Evolutionary conservation across 208 protist species (phyloP), one percentile per base, ranked within the genome.

Genomic region (Trypanosoma lewisi): DNA sequence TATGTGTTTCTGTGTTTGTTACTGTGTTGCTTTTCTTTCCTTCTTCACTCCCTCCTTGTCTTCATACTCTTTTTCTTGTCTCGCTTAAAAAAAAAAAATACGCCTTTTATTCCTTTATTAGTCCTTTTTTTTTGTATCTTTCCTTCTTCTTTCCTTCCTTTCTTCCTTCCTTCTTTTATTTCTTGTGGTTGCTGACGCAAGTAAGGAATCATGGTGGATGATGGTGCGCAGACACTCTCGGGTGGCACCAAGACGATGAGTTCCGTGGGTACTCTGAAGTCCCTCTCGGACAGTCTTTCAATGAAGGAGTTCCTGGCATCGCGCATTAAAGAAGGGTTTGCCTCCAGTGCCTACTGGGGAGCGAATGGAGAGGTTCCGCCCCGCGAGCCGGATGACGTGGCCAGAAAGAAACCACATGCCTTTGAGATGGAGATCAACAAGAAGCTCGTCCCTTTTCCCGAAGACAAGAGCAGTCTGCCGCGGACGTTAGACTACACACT

Each of bases 271-370:
- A 58, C 64, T 48, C 39, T 71, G 55, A 61, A 50, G n/a, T 50
- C 56, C 50, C 30, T 67, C 28, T 58, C 53, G 11, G 74, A 87
- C 51, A 70, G 78, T 25, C 82, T 79, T 23, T 58, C 83, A 8
- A 63, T 91, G 33, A 70, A 82, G 4, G 77, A 82, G 41, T 78
- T 84, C 33, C 79, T 93, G 16, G 48, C 61, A 30, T 76, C 70
- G 6, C 78, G 78, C 21, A 70, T 67, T 28, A 25, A 56, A 30
- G 80, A 91, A 31, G 81, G 83, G 11, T 91, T 95, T 66, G 80
- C 78, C 2, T 77, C 82, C 21, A 96, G 90, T 70, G 82, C 86
- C 42, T 96, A 94, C 63, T 94, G 90, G 85, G 87, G 87, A 31
- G 73, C 70, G 30, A 91, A 68, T 14, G 87, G 85, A 1, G 79